Evolutionary conservation across 345 rosid species (phyloP), one percentile per base, ranked within the genome.

Genomic region (Rhizophora apiculata): DNA sequence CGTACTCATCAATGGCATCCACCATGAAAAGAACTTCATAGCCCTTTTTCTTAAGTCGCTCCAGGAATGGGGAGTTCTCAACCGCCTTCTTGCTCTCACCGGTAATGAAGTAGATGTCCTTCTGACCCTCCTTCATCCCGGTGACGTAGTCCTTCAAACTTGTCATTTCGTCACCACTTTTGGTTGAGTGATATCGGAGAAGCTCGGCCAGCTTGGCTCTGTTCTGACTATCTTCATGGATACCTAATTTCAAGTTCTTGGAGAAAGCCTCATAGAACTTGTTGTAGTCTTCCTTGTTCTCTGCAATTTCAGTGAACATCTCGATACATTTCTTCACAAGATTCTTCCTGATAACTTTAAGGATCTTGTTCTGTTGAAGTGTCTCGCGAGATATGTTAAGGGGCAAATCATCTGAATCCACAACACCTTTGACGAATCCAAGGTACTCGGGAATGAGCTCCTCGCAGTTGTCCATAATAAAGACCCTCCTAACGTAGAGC

Each of bases 401-500:
- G 0, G 98, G 98, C 73, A 92, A 60, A 67, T 92, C 98, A 53
- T 92, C 98, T 3, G 98, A 92, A 71, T 92, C 96, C 8, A 92
- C 98, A 31, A 92, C 95, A 29, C 98, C 96, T 72, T 92, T 92
- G 8, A 92, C 86, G 3, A 92, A 92, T 26, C 95, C 83, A 4
- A 90, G 95, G 65, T 82, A 92, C 76, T 92, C 96, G 0, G 95
- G 93, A 5, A 90, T 92, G 0, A 92, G 82, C 46, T 92, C 98
- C 60, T 92, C 98, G 29, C 98, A 92, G 68, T 92, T 92, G 82
- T 92, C 98, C 98, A 92, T 90, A 2, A 92, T 92, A 74, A 92
- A 92, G 31, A 92, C 98, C 56, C 96, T 81, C 76, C 96, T 76
- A 8, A 92, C 96, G 22, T 92, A 92, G 2, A 90, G 80, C 84